Base-by-base conservation (phyloP, 1,284 basidiomycete species). In the Cystobasidium sp. region DNA sequence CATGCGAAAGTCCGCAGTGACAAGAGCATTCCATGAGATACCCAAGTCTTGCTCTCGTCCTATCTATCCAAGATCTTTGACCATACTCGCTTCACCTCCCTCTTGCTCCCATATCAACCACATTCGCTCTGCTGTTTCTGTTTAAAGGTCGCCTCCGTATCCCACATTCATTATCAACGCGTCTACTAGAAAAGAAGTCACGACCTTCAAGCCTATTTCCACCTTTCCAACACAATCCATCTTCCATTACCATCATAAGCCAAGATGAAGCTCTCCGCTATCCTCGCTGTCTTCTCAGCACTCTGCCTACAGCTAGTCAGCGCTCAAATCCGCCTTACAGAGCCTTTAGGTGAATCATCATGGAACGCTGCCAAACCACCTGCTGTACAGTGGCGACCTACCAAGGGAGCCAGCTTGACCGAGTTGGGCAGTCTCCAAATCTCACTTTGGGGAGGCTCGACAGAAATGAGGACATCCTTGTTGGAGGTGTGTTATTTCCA, bases 381-480 rank as follows among this genome's bases (percentile, higher is more conserved):
- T 14, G 51, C 41, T 2, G 58, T 73, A 24, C 62, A 73, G 44
- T 73, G 70, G 70, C 63, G 70, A 41, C 41, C 56, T 9, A 62
- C 70, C 20, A 62, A 53, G 16, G 52, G 44, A 18, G 53, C 43
- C 1, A 58, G 22, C 41, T 63, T 73, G 14, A n/a, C 37, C 22
- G 62, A 65, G 2, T 24, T 73, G 14, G 70, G 70, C 24, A 55
- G 22, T 20, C 14, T 73, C 39, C 31, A 51, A 44, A 39, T 73
- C 22, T 64, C 52, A 18, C 70, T 73, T 39, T 73, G 63, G 62
- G 70, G 46, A 43, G 70, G 70, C 20, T 56, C 62, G 9, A 68
- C 47, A n/a, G 66, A 68, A 41, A 58, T 31, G 43, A 52, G 24
- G 6, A 65, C 37, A 18, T 47, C 41, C 31, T 49, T 55, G 9